Percentiles rank a stretch among this genome's conserved stretches.
Conservation (phyloP, 164 flowering plant genomes). For the Buxus sempervirens region DNA sequence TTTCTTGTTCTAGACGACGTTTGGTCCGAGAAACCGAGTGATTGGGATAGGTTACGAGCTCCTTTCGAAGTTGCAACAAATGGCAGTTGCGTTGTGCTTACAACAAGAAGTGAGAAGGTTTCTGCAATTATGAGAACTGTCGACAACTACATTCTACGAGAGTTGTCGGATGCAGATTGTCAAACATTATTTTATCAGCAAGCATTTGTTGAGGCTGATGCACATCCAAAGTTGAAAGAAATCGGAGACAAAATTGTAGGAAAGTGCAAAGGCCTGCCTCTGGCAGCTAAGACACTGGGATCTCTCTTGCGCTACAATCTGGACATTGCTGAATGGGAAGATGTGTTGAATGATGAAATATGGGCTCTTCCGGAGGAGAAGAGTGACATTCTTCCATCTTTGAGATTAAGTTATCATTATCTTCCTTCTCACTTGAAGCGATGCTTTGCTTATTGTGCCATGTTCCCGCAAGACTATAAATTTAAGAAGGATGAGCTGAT, state of each 20-base stretch:
- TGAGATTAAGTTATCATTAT: conserved; percentile 22
- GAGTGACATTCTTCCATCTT: conserved; percentile 10
- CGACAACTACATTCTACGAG: background rate
- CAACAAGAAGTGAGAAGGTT: conserved; percentile 24
- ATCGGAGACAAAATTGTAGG: conserved; percentile 23
- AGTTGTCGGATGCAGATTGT: conserved; percentile 20
- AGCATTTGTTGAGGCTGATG: conserved; percentile 11
- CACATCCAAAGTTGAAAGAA: background rate
- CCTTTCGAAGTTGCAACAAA: too few species aligned
- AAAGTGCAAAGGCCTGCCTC: conserved; percentile 34
- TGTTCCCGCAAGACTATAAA: conserved; percentile 20
- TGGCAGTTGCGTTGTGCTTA: conserved; percentile 29
- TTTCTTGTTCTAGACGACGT: conserved; percentile 13
- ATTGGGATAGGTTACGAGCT: conserved; percentile 24
- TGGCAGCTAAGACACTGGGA: conserved; percentile 26
- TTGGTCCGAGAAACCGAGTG: conserved; percentile 4
- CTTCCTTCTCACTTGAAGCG: conserved; percentile 24
- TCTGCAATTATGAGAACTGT: conserved; percentile 11
- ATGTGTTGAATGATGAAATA: conserved; percentile 13
- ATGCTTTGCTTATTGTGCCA: conserved; percentile 31
- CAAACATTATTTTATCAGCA: conserved; percentile 24
- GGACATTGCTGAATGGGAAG: conserved; percentile 16
- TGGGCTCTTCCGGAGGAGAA: conserved; percentile 11
- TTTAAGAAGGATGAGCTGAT: conserved; percentile 11
- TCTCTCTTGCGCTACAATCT: conserved; percentile 12